Evolutionary conservation across 768 basidiomycete species (phyloP).

Genomic region (Amanita fuliginea): DNA sequence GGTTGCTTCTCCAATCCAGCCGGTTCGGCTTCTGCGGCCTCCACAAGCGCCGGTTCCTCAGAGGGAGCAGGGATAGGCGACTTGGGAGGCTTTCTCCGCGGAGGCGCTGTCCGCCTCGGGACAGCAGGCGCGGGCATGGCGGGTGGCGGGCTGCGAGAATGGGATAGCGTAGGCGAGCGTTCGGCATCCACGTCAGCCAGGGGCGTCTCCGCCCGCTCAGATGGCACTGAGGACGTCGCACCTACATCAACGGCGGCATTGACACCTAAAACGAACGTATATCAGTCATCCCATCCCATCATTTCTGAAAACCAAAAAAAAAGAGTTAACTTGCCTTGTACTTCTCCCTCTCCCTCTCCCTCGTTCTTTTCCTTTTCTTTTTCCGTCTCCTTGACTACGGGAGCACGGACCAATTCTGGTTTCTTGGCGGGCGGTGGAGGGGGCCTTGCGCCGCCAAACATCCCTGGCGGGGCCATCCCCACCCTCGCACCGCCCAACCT

Average conservation of each 20-base stretch:
- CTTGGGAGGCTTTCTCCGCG: conserved; percentile 53
- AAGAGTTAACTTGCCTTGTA: background rate
- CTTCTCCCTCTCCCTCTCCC: background rate
- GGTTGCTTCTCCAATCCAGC: background rate
- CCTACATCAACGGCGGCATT: too few relatives aligned
- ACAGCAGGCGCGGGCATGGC: conserved; percentile 68
- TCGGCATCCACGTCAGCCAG: background rate
- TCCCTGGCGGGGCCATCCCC: conserved; percentile 61
- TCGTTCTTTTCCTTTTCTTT: background rate
- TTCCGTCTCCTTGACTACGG: conserved; percentile 1
- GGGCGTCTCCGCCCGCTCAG: background rate
- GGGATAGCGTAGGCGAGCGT: background rate
- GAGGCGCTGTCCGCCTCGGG: conserved; percentile 67
- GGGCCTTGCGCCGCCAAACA: conserved; percentile 36
- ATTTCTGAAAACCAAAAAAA: background rate
- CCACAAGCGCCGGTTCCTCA: conserved; percentile 1
- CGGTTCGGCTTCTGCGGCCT: conserved; percentile 4
- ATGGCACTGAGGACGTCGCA: background rate
- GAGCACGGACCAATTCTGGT: conserved; percentile 8
- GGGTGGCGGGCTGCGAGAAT: conserved; percentile 25
- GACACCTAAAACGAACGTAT: too few relatives aligned
- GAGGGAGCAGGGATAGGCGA: conserved; percentile 20
- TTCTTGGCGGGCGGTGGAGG: conserved; percentile 24
- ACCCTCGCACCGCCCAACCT: conserved; percentile 78
- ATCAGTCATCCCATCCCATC: background rate